Percentiles rank a stretch among this genome's conserved stretches.
These are phyloP conservation scores for Neltuma alba DNA, from an alignment of 306 rosid genomes.

Conservation along the genomic window DNA sequence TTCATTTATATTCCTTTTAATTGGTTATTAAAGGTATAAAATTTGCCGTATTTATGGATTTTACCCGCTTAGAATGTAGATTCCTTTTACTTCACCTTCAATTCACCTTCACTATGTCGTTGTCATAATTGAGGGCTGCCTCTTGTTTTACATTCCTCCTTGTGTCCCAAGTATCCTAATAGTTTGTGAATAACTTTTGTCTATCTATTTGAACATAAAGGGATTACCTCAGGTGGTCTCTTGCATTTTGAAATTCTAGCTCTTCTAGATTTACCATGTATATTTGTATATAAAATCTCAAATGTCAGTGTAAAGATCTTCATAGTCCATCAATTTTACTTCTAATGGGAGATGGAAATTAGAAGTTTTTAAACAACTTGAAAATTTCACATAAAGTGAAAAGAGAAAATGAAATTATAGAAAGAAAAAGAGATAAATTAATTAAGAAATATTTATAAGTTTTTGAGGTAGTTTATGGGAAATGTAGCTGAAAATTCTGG, in stretches of 20 bases:
- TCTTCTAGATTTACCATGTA: not conserved
- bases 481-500: slow-evolving; percentile 20
- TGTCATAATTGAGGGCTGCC: not conserved
- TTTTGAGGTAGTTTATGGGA: slow-evolving; percentile 15
- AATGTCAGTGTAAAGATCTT: not conserved
- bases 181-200: not conserved
- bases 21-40: not conserved
- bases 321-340: not conserved
- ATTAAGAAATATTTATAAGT: slow-evolving; percentile 16
- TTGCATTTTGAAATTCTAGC: not conserved
- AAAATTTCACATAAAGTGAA: slow-evolving; percentile 6
- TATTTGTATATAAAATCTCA: not conserved
- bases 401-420: not conserved
- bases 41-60: not conserved
- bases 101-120: not conserved
- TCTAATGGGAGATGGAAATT: slow-evolving; percentile 12
- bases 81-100: slow-evolving; percentile 6
- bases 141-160: slow-evolving; percentile 18
- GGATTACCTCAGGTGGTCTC: not conserved
- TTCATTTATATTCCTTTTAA: not conserved
- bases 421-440: not conserved
- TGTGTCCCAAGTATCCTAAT: slow-evolving; percentile 13
- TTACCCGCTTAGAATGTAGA: not conserved
- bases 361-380: slow-evolving; percentile 10
- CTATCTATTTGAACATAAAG: not conserved